These are phyloP conservation scores for Mycena rebaudengoi DNA, from an alignment of 768 basidiomycete species.

Conservation along the genomic window DNA sequence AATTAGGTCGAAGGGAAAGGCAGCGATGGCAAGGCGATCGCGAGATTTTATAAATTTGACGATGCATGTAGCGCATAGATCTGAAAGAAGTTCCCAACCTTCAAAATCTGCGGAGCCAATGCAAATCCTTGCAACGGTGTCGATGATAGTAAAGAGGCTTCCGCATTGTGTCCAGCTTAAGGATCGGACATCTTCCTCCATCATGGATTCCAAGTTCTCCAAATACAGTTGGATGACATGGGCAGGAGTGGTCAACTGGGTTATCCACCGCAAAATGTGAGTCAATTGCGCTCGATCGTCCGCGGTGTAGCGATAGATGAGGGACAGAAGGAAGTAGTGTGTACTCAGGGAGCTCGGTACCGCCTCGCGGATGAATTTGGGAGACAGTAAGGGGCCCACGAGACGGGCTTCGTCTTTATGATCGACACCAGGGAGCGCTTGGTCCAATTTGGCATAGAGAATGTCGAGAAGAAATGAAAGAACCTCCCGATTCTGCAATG, in stretches of 20 bases:
- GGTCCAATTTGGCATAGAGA: slow-evolving; percentile 10
- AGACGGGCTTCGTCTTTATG: not conserved
- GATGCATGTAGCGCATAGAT: slow-evolving; percentile 5
- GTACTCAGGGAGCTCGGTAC: not conserved
- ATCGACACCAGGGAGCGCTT: not conserved
- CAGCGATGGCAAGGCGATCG: not conserved
- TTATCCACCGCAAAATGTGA: slow-evolving; percentile 6
- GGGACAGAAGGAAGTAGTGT: not conserved
- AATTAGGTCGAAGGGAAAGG: slow-evolving; percentile 4
- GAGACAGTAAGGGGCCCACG: not conserved
- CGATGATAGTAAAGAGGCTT: not conserved
- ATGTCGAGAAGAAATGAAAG: slow-evolving; percentile 1
- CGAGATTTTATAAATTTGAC: slow-evolving; percentile 6
- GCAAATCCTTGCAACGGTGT: not conserved
- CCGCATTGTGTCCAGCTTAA: slow-evolving; percentile 12
- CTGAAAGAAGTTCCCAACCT: not conserved
- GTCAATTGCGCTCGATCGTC: not conserved
- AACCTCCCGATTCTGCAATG: not conserved
- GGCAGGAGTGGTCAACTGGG: not conserved
- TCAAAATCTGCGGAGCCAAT: not conserved
- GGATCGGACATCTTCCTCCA: not conserved
- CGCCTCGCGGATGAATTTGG: not conserved
- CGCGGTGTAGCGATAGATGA: not conserved
- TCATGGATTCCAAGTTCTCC: not conserved
- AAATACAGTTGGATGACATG: slow-evolving; percentile 3